Evolutionary conservation across 2,329 filamentous ascomycete species (phyloP).

Genomic region (Diplocarpon rosae): DNA sequence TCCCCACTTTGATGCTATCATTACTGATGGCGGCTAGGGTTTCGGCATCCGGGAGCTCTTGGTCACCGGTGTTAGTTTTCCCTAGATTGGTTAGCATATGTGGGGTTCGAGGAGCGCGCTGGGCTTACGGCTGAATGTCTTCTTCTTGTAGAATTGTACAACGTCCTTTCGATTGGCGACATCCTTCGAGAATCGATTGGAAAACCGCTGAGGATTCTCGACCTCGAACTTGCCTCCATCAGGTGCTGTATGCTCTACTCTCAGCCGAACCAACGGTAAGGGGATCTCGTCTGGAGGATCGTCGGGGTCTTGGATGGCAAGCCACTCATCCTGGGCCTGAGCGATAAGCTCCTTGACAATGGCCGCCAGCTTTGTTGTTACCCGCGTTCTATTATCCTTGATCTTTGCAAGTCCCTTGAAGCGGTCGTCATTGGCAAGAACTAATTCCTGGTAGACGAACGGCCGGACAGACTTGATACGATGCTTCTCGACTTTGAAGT

Average conservation of each 20-base stretch:
- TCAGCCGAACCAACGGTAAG: conserved; percentile 74
- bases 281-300: conserved; percentile 54
- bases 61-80: conserved; percentile 33
- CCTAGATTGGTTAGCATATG: conserved; percentile 19
- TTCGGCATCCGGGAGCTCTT: conserved; percentile 52
- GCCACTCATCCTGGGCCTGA: conserved; percentile 73
- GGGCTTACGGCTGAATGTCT: conserved; percentile 43
- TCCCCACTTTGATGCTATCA: conserved; percentile 78
- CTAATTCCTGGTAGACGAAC: conserved; percentile 77
- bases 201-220: conserved; percentile 94
- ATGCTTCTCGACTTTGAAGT: conserved; percentile 71
- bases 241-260: conserved; percentile 79
- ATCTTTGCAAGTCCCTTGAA: conserved; percentile 71
- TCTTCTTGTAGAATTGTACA: conserved; percentile 85
- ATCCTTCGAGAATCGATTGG: conserved; percentile 78
- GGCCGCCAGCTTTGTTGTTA: conserved; percentile 65
- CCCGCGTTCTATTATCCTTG: conserved; percentile 70
- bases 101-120: background rate
- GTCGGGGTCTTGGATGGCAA: conserved; percentile 59
- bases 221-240: conserved; percentile 80
- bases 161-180: conserved; percentile 94
- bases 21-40: conserved; percentile 50
- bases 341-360: conserved; percentile 82
- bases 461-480: conserved; percentile 81
- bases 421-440: conserved; percentile 61